Base-by-base conservation (phyloP, 1,284 basidiomycete species). In the Cryptococcus sp. region DNA sequence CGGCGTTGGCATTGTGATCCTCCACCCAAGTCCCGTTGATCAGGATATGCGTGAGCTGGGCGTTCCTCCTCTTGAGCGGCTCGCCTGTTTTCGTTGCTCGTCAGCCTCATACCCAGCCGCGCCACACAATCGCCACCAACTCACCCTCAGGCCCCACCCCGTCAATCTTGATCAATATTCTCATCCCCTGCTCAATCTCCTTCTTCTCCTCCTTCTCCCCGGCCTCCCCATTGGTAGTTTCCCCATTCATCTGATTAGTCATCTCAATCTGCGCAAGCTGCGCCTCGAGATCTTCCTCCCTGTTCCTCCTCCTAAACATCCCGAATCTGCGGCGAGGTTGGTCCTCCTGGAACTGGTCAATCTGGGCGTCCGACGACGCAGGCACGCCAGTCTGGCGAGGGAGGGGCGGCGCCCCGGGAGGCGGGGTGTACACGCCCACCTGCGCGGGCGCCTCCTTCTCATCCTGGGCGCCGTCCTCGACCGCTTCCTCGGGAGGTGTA, bases 31-130 rank as follows among this genome's bases (percentile, higher is more conserved):
- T 81, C 38, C 88, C 82, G n/a, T 88, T 84, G 56, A 94, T 82
- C 58, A 91, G 86, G 46, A 94, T 80, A 71, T 91, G 91, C 0
- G 90, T 93, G 24, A 84, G 82, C 75, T 94, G 91, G 57, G 91
- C 87, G 70, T 94, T 94, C 7, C 82, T 80, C 12, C 83, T 81
- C 8, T 82, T 76, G 18, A 91, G 75, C 60, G 68, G 51, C 56
- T 75, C 63, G 49, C 76, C 77, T 72, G 52, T 13, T 18, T n/a
- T 12, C 12, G 16, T 18, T 18, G 28, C 28, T 33, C 9, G 21
- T 52, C 15, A 52, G 46, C 50, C 4, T 33, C 28, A 33, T 9
- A 9, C 28, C 28, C 28, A 9, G 21, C 12, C 6, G 35, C 35
- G n/a, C 38, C 33, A 8, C 18, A 13, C 20, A 46, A 8, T 16